These are phyloP conservation scores for Gonium pectorale DNA, from an alignment of 139 green algal genomes.

Conservation along the genomic window DNA sequence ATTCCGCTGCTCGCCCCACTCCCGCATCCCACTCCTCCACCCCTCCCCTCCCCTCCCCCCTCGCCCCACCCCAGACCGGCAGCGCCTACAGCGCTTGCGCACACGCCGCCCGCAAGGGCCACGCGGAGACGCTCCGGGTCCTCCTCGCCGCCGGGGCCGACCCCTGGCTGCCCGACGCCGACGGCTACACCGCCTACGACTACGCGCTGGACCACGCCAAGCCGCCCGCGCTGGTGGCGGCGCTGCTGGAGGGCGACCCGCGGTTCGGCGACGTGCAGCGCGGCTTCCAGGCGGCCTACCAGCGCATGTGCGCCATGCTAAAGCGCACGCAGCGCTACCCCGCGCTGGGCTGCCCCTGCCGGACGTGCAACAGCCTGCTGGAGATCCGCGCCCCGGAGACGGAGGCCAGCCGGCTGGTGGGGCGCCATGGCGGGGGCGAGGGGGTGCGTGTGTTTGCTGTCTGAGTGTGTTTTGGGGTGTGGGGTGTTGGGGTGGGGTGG, in stretches of 20 bases:
- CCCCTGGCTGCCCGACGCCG: slow-evolving; percentile 37
- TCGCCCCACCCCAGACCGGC: not conserved
- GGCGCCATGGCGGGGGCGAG: not conserved
- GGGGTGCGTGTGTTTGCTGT: not conserved
- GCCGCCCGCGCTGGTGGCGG: slow-evolving; percentile 44
- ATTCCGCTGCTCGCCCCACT: too few species aligned
- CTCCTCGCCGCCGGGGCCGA: slow-evolving; percentile 50
- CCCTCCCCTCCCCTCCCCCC: not conserved
- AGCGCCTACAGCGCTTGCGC: slow-evolving; percentile 41
- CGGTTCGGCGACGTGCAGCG: slow-evolving; percentile 45
- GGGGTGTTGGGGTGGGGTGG: too few species aligned
- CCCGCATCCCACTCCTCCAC: not conserved
- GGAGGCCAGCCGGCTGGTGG: slow-evolving; percentile 40
- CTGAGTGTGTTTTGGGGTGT: too few species aligned
- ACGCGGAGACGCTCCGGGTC: slow-evolving; percentile 45
- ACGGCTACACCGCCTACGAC: slow-evolving; percentile 55
- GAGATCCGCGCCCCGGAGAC: slow-evolving; percentile 53
- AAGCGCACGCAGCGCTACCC: slow-evolving; percentile 58
- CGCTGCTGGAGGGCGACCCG: slow-evolving; percentile 47
- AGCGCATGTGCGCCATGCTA: slow-evolving; percentile 46
- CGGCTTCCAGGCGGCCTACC: slow-evolving; percentile 47
- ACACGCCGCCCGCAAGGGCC: slow-evolving; percentile 51
- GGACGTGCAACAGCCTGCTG: slow-evolving; percentile 58
- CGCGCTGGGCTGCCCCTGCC: slow-evolving; percentile 57
- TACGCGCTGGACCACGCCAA: slow-evolving; percentile 56